A percentile compares a stretch with the other conserved stretches of the same genome.
Conservation (phyloP, 108 stramenopile genomes). For the Skeletonema grethae region DNA sequence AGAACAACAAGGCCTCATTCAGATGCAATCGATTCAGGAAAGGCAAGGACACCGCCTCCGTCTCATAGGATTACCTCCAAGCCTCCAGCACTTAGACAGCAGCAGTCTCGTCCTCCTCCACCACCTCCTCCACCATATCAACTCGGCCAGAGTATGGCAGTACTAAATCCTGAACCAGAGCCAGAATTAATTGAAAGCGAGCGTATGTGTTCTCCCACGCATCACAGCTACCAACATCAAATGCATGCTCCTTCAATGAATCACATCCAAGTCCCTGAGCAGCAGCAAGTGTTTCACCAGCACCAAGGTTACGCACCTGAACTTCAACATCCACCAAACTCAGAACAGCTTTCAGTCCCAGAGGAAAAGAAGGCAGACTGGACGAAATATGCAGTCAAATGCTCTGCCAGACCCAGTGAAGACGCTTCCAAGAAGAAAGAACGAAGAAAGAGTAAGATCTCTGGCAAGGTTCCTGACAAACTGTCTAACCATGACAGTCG, state of each 20-base stretch:
- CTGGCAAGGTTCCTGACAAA: background rate
- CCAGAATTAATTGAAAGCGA: background rate
- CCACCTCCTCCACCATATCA: background rate
- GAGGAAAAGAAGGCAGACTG: background rate
- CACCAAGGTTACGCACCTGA: background rate
- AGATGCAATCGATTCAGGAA: background rate
- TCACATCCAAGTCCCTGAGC: background rate
- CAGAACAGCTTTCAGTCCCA: background rate
- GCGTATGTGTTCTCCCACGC: background rate
- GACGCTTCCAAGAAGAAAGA: background rate
- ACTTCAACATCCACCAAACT: background rate
- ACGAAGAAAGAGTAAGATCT: background rate
- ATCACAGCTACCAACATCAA: background rate
- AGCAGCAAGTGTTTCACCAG: background rate
- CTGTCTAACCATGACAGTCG: background rate
- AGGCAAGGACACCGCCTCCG: background rate
- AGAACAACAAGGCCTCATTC: background rate
- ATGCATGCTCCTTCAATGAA: background rate
- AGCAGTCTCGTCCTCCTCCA: background rate
- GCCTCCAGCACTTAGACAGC: background rate
- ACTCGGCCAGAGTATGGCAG: background rate
- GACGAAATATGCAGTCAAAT: conserved; percentile 2
- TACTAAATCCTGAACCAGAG: conserved; percentile 3
- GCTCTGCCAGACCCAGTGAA: background rate
- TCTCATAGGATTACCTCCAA: background rate